Base-by-base conservation (phyloP, 495 filamentous ascomycete genomes). In the Echria macrotheca region DNA sequence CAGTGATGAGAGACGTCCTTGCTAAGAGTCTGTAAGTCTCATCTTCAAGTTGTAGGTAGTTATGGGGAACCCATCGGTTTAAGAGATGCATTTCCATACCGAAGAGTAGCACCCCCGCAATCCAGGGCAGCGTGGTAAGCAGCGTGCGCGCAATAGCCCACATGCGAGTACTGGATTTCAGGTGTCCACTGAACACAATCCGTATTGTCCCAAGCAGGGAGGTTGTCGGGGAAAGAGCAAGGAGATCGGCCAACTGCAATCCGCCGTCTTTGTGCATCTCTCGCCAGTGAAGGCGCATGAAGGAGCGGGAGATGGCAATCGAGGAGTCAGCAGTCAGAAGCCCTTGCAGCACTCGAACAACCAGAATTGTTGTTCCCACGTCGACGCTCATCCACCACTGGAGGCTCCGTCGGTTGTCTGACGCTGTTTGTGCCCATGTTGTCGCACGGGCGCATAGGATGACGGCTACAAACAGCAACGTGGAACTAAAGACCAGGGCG, bases 1-100 rank as follows among this genome's bases (percentile, higher is more conserved):
- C 45, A 1, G 45, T 38, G 45, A 38, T 18, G 22, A 47, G 45
- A 4, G 45, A 47, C 19, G 33, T 47, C 45, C 45, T 31, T 8
- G 45, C 43, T n/a, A n/a, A n/a, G n/a, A n/a, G n/a, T n/a, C n/a
- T n/a, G n/a, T n/a, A n/a, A n/a, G n/a, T n/a, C n/a, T n/a, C n/a
- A n/a, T n/a, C n/a, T n/a, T n/a, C n/a, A n/a, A n/a, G n/a, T n/a
- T n/a, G n/a, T n/a, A n/a, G n/a, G n/a, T n/a, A n/a, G n/a, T n/a
- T n/a, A n/a, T n/a, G n/a, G n/a, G n/a, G n/a, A n/a, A n/a, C n/a
- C n/a, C n/a, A n/a, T n/a, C 23, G 38, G 38, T 21, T 24, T 37
- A 6, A 6, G 33, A 11, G 9, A 37, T 10, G 33, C 21, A n/a
- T 21, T 7, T 18, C n/a, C 18, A 12, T 19, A 44, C 41, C 28